phyloP scores from a whole-genome alignment of 2,329 filamentous ascomycete species.

The Aspergillus japonicus region DNA sequence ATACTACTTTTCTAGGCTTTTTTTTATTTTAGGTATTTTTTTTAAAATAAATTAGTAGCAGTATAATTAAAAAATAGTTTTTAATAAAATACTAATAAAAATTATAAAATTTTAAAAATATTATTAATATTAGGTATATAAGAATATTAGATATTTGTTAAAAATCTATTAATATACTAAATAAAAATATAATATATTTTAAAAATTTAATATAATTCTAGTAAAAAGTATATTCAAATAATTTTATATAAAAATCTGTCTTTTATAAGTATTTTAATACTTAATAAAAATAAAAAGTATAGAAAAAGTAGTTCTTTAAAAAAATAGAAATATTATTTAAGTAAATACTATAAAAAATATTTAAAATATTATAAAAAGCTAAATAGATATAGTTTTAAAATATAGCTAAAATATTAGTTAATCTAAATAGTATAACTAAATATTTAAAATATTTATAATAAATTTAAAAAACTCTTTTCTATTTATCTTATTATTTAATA shows the following conservation, averaged over 20 bases:
- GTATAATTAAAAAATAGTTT: no score
- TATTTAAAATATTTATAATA: neutral
- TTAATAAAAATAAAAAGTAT: neutral
- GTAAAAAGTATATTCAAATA: neutral
- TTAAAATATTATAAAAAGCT: no score
- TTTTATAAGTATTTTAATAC: neutral
- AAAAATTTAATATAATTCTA: no score
- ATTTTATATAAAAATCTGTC: neutral
- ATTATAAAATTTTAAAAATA: neutral
- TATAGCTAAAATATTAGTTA: no score
- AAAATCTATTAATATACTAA: neutral
- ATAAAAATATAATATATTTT: neutral
- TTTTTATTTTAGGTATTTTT: neutral
- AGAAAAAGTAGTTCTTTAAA: neutral
- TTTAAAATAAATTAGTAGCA: neutral
- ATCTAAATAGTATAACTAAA: neutral
- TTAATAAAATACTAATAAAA: neutral
- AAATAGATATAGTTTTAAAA: no score
- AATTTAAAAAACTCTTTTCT: neutral
- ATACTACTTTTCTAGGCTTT: neutral
- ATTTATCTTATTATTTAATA: neutral
- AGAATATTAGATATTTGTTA: neutral
- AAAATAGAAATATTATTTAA: neutral
- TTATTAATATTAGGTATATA: neutral
- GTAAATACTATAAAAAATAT: neutral